These are phyloP conservation scores for Vitis hybrid DNA, from an alignment of 177 flowering plant genomes.

Conservation along the genomic window DNA sequence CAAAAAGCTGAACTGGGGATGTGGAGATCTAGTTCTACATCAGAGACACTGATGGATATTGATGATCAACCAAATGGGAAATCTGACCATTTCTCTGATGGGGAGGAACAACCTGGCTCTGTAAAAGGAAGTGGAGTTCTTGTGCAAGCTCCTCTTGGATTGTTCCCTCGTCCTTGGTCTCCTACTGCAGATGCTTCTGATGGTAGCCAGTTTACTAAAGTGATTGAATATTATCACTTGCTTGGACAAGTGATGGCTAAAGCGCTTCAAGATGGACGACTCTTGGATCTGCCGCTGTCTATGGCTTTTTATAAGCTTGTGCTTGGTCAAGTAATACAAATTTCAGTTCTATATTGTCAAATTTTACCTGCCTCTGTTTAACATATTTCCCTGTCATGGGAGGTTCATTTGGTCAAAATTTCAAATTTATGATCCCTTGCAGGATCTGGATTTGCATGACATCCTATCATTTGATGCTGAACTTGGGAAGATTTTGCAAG, in stretches of 20 bases:
- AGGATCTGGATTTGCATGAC: conserved; percentile 99
- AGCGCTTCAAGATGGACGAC: conserved; percentile 98
- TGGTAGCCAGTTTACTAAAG: conserved; percentile 67
- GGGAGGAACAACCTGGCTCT: too few species aligned
- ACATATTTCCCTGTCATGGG: too few species aligned
- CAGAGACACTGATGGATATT: conserved; percentile 59
- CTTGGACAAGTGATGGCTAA: conserved; percentile 96
- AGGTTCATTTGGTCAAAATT: too few species aligned
- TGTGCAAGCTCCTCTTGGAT: conserved; percentile 83
- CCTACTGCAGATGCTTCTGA: conserved; percentile 66
- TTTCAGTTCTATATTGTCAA: conserved; percentile 13
- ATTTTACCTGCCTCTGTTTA: too few species aligned
- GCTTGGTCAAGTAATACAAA: conserved; percentile 73
- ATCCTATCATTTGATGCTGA: conserved; percentile 81
- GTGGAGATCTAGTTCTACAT: conserved; percentile 76
- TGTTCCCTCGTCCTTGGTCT: conserved; percentile 97
- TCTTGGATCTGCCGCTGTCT: conserved; percentile 88
- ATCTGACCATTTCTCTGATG: conserved; percentile 13
- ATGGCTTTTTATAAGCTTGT: conserved; percentile 85
- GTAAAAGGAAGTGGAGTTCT: conserved; percentile 20
- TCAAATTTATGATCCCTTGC: conserved; percentile 15
- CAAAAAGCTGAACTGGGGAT: conserved; percentile 73
- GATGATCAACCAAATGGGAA: conserved; percentile 46
- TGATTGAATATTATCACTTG: conserved; percentile 71
- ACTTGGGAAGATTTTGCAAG: conserved; percentile 83